A percentile compares a stretch with the other conserved stretches of the same genome.
Conservation (phyloP, 2,329 filamentous ascomycete species). For the Aspergillus sp. region DNA sequence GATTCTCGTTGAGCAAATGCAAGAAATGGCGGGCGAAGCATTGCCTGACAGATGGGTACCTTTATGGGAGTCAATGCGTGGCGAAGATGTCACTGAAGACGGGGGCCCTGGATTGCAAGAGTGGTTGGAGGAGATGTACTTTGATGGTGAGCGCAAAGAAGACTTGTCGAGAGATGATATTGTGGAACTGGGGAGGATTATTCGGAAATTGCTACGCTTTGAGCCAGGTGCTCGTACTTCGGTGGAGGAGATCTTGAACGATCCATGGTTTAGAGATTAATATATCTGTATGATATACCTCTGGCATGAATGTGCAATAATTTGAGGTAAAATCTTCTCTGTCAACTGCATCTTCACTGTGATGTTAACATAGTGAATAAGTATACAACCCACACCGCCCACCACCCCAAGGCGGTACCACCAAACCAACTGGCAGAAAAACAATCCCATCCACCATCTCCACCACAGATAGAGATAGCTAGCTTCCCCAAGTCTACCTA, state of each 20-base stretch:
- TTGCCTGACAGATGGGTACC: conserved; percentile 39
- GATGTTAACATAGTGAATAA: no score
- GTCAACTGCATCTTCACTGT: no score
- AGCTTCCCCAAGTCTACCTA: no score
- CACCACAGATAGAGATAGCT: no score
- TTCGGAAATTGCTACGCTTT: conserved; percentile 27
- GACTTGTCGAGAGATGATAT: conserved; percentile 30
- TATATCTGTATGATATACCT: rapidly evolving
- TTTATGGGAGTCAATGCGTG: conserved; percentile 30
- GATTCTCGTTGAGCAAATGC: conserved; percentile 40
- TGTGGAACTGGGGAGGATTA: conserved; percentile 24
- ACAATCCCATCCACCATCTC: no score
- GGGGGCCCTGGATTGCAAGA: conserved; percentile 31
- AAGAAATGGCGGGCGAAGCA: conserved; percentile 35
- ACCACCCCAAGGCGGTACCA: no score
- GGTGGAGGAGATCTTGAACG: conserved; percentile 25
- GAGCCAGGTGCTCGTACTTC: conserved; percentile 31
- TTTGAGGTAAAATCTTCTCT: no score
- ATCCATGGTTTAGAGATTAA: conserved; percentile 26
- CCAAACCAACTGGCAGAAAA: no score
- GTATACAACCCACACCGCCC: no score
- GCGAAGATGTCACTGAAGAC: conserved; percentile 15
- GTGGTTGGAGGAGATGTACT: conserved; percentile 44
- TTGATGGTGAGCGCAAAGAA: conserved; percentile 30
- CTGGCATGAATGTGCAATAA: no score